These are phyloP conservation scores for Cephaloascus fragrans DNA, from an alignment of 805 yeast species.

Conservation along the genomic window DNA sequence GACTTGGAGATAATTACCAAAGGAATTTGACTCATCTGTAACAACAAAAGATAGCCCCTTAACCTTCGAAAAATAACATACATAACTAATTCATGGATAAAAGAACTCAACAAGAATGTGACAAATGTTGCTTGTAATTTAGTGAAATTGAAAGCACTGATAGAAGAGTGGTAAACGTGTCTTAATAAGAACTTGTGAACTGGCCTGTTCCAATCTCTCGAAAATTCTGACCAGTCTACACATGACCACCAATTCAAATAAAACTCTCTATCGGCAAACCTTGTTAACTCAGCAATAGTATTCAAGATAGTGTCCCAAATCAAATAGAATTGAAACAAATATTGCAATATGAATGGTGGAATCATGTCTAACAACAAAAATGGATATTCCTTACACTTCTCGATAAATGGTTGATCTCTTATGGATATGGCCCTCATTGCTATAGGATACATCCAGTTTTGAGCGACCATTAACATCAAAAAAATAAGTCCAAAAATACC, in stretches of 20 bases:
- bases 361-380: constrained; percentile 59
- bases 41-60: constrained; percentile 67
- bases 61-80: constrained; percentile 69
- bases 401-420: constrained; percentile 35
- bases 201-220: constrained; percentile 91
- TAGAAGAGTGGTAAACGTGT: constrained; percentile 90
- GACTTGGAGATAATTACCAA: constrained; percentile 56
- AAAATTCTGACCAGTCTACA: constrained; percentile 85
- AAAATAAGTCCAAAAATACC: constrained; percentile 86
- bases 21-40: constrained; percentile 89
- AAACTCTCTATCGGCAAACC: constrained; percentile 84
- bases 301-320: constrained; percentile 95
- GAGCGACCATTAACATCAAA: constrained; percentile 75
- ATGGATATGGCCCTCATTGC: constrained; percentile 51
- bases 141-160: constrained; percentile 61
- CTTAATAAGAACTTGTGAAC: constrained; percentile 83
- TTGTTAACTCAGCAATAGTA: constrained; percentile 79
- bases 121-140: constrained; percentile 62
- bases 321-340: constrained; percentile 70
- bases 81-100: constrained; percentile 91
- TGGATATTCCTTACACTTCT: constrained; percentile 39
- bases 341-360: constrained; percentile 71
- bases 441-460: constrained; percentile 64
- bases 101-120: constrained; percentile 71
- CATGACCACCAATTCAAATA: constrained; percentile 99